These are phyloP conservation scores for Chimonanthus praecox DNA, from an alignment of 164 flowering plant species.

Conservation along the genomic window DNA sequence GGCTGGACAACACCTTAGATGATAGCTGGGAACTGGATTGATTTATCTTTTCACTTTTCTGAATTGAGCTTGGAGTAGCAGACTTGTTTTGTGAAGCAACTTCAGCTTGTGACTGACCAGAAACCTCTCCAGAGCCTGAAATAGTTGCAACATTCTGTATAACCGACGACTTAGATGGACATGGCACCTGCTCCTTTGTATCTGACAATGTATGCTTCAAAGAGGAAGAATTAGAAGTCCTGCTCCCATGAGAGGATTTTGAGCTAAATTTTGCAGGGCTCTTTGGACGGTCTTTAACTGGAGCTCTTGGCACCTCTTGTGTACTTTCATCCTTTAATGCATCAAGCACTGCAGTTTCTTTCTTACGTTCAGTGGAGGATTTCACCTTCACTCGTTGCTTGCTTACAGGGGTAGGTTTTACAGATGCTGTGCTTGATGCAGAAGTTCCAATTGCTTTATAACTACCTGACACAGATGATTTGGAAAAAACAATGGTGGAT, in stretches of 20 bases:
- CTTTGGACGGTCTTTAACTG: slow-evolving; percentile 39
- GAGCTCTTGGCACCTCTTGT: slow-evolving; percentile 27
- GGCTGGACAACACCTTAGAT: slow-evolving; percentile 32
- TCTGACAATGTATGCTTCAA: slow-evolving; percentile 35
- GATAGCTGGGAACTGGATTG: slow-evolving; percentile 37
- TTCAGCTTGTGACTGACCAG: slow-evolving; percentile 30
- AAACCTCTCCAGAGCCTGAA: slow-evolving; percentile 37
- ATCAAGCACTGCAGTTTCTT: slow-evolving; percentile 26
- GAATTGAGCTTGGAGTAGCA: slow-evolving; percentile 30
- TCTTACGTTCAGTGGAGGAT: slow-evolving; percentile 26
- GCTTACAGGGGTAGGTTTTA: slow-evolving; percentile 19
- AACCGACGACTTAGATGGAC: slow-evolving; percentile 39
- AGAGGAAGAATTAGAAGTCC: slow-evolving; percentile 28
- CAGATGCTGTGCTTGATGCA: slow-evolving; percentile 21
- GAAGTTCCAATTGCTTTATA: slow-evolving; percentile 9
- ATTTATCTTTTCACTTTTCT: slow-evolving; percentile 47
- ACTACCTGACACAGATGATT: slow-evolving; percentile 31
- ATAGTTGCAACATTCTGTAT: slow-evolving; percentile 18
- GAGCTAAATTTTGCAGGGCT: slow-evolving; percentile 26
- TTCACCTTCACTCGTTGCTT: slow-evolving; percentile 31
- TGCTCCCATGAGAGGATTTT: slow-evolving; percentile 41
- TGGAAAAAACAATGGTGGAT: slow-evolving; percentile 22
- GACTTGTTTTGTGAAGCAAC: slow-evolving; percentile 37
- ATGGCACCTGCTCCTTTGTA: slow-evolving; percentile 40
- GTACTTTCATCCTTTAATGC: slow-evolving; percentile 32